Conservation (phyloP, 352 stramenopile genomes). For the Phytophthora fragariae region DNA sequence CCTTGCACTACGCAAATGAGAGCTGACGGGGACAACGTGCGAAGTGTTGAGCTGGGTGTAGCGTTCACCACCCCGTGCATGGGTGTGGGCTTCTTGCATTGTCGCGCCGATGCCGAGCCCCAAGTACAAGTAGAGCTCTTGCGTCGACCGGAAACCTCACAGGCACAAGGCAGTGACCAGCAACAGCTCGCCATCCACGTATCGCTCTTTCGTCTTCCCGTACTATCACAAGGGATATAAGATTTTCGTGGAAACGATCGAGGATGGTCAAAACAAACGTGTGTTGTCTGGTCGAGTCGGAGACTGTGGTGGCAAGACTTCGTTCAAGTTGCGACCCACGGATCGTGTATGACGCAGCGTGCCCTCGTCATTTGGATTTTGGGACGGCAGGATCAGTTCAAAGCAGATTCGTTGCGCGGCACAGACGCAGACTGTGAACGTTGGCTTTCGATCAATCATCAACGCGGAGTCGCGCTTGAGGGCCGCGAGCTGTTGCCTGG, state of each 20-base stretch:
- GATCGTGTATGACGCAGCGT: too few species aligned
- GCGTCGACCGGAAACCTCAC: constrained; percentile 30
- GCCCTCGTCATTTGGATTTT: too few species aligned
- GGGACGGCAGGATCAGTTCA: too few species aligned
- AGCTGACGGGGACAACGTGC: not conserved
- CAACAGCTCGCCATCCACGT: constrained; percentile 39
- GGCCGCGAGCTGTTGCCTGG: too few species aligned
- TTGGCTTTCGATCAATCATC: too few species aligned
- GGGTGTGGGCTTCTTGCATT: constrained; percentile 63
- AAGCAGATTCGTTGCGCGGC: too few species aligned
- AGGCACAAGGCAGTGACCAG: not conserved
- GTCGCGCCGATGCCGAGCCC: constrained; percentile 12
- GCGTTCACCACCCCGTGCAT: constrained; percentile 78
- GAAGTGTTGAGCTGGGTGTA: constrained; percentile 53
- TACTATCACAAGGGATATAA: not conserved
- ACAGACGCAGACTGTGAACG: too few species aligned
- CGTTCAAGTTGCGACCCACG: too few species aligned
- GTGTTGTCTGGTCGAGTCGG: too few species aligned
- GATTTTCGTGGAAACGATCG: not conserved
- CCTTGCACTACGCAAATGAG: not conserved
- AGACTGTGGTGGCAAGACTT: too few species aligned
- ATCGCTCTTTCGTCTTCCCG: constrained; percentile 28
- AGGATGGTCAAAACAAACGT: not conserved
- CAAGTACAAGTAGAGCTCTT: constrained; percentile 61
- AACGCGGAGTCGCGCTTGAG: too few species aligned